Conservation (phyloP, 2,329 filamentous ascomycete genomes). For the Colletotrichum incanum region DNA sequence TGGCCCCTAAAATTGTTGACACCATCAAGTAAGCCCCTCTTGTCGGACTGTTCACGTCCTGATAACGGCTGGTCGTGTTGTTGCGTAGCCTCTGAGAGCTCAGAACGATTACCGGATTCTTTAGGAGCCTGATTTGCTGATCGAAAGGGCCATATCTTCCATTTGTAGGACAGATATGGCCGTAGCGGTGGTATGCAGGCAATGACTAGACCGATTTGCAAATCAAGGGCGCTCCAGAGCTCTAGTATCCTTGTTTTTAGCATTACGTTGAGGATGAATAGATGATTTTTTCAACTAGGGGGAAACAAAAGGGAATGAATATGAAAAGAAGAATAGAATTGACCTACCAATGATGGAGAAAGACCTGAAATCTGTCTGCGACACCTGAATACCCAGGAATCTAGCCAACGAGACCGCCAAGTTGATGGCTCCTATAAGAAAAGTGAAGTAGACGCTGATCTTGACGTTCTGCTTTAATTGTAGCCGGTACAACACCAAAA, state of each 20-base stretch:
- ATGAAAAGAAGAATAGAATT: too few relatives aligned
- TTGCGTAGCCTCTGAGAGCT: not conserved
- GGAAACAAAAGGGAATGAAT: too few relatives aligned
- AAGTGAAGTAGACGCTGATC: constrained; percentile 7
- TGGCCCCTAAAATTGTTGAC: not conserved
- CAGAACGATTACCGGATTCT: not conserved
- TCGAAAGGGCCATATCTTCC: not conserved
- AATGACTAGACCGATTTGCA: not conserved
- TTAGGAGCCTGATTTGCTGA: not conserved
- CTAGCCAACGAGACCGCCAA: constrained; percentile 1
- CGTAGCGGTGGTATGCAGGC: constrained; percentile 8
- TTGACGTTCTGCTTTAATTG: not conserved
- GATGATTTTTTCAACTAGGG: too few relatives aligned
- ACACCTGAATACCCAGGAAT: not conserved
- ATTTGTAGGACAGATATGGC: not conserved
- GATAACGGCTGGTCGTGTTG: not conserved
- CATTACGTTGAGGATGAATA: not conserved
- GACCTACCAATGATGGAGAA: constrained; percentile 5
- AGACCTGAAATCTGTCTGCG: not conserved
- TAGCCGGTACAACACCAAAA: constrained; percentile 5
- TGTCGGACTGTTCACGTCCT: too few relatives aligned
- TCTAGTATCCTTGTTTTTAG: not conserved
- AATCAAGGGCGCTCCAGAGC: not conserved
- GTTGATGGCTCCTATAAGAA: constrained; percentile 5
- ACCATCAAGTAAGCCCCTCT: not conserved